A percentile compares a stretch with the other conserved stretches of the same genome.
Evolutionary conservation across 2,329 filamentous ascomycete genomes (phyloP).

Genomic region (Magnaporthiopsis incrustans): DNA sequence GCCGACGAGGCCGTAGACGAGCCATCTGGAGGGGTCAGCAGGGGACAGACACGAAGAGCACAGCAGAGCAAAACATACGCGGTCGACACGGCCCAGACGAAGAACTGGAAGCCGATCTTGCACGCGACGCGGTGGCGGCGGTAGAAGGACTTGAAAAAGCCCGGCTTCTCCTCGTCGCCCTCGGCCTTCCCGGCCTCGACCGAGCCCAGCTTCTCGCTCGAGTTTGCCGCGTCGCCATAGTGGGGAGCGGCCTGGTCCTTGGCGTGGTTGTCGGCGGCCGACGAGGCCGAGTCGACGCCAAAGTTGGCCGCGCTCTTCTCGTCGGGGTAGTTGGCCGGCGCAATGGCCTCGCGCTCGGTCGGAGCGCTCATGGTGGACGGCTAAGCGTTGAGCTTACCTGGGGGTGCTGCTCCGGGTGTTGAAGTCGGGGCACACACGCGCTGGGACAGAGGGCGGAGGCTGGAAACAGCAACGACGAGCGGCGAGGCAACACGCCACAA

Average conservation of each 20-base stretch:
- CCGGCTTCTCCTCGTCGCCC: background rate
- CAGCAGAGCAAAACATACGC: background rate
- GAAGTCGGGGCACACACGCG: no score
- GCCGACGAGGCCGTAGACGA: slow-evolving; percentile 25
- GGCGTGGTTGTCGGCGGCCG: background rate
- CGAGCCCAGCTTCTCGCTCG: slow-evolving; percentile 1
- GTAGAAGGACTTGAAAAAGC: background rate
- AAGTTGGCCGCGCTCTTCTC: background rate
- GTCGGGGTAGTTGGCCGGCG: background rate
- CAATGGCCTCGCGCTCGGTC: slow-evolving; percentile 1
- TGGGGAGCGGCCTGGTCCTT: background rate
- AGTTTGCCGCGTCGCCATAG: slow-evolving; percentile 1
- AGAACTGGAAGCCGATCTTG: slow-evolving; percentile 1
- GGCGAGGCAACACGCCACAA: background rate
- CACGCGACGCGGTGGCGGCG: slow-evolving; percentile 1
- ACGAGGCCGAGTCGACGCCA: background rate
- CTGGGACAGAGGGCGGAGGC: no score
- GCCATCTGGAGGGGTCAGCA: slow-evolving; percentile 21
- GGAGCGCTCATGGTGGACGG: slow-evolving; percentile 4
- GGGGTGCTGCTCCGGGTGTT: no score
- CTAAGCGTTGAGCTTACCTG: background rate
- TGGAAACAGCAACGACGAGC: background rate
- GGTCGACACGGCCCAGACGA: background rate
- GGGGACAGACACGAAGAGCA: background rate
- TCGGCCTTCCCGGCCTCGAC: background rate